Base-by-base conservation (phyloP, 2,329 filamentous ascomycete genomes). In the Exserohilum turcica region DNA sequence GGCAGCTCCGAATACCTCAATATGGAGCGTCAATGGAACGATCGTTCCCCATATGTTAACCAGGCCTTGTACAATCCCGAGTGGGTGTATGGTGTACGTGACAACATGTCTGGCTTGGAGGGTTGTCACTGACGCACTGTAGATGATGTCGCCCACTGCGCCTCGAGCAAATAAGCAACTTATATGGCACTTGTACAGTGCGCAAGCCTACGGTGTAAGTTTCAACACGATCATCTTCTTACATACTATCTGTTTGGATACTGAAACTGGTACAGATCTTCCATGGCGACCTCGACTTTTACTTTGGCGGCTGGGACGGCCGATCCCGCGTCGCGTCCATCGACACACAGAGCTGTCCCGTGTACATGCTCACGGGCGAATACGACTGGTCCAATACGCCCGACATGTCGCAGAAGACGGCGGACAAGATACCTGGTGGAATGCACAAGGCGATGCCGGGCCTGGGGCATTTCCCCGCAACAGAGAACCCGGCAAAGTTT, bases 291-390 rank as follows among this genome's bases (percentile, higher is more conserved):
- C 66, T 81, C 13, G 78, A 81, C 63, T 81, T 81, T 64, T 81
- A 80, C 70, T 81, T 81, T 46, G 77, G 77, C 44, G 78, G 79
- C 40, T 82, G 76, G 68, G 79, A 82, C 59, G 79, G 77, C 8
- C 76, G 79, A 21, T 66, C 72, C 10, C 74, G 78, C 48, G 72
- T 80, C 31, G 64, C 68, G 0, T 66, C 65, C 6, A 81, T 82
- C 63, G 75, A 82, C 56, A 79, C 76, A 3, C 77, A 78, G 56
- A 74, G 71, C 51, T 82, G 79, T 50, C 79, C 79, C 2, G 77
- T 81, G 1, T 81, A 76, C 65, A 80, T 81, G 77, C 68, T 82
- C 28, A 81, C 78, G 0, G 79, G 79, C 44, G 76, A 82, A 71
- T 72, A 83, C 57, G 77, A 79, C 56, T 79, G 76, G 76, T 73